Evolutionary conservation across 805 yeast genomes (phyloP).

Genomic region (Wickerhamiella sorbophila): DNA sequence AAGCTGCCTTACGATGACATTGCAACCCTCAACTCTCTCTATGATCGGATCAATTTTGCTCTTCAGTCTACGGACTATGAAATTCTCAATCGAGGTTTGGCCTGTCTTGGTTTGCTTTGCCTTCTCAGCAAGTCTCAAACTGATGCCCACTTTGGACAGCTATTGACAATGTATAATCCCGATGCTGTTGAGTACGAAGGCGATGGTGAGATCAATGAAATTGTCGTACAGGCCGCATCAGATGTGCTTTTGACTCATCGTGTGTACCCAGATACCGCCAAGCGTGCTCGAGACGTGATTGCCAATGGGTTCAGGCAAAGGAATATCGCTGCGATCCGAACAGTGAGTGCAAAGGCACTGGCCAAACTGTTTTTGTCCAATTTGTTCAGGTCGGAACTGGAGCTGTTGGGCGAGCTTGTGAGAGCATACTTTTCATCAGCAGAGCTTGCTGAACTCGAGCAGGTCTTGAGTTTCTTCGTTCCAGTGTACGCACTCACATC

Average conservation of each 20-base stretch:
- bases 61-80: slow-evolving; percentile 12
- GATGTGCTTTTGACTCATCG: slow-evolving; percentile 23
- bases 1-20: slow-evolving; percentile 1
- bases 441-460: neutral
- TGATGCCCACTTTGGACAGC: slow-evolving; percentile 2
- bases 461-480: slow-evolving; percentile 1
- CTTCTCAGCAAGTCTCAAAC: slow-evolving; percentile 22
- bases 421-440: slow-evolving; percentile 35
- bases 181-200: slow-evolving; percentile 38
- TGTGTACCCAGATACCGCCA: neutral
- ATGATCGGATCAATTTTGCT: neutral
- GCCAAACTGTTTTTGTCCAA: slow-evolving; percentile 73
- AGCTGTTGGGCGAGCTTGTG: slow-evolving; percentile 44
- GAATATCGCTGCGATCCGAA: slow-evolving; percentile 52
- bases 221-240: slow-evolving; percentile 7
- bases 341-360: slow-evolving; percentile 72
- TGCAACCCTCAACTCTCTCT: slow-evolving; percentile 1
- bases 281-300: neutral
- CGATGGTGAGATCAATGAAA: slow-evolving; percentile 1
- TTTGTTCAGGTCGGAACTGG: slow-evolving; percentile 46
- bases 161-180: slow-evolving; percentile 33
- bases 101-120: slow-evolving; percentile 68
- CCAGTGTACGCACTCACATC: slow-evolving; percentile 1
- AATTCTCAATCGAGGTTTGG: slow-evolving; percentile 34
- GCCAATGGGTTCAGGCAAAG: slow-evolving; percentile 16